Evolutionary conservation across 257 asterid genomes (phyloP).

Genomic region (Leonotis leonurus): DNA sequence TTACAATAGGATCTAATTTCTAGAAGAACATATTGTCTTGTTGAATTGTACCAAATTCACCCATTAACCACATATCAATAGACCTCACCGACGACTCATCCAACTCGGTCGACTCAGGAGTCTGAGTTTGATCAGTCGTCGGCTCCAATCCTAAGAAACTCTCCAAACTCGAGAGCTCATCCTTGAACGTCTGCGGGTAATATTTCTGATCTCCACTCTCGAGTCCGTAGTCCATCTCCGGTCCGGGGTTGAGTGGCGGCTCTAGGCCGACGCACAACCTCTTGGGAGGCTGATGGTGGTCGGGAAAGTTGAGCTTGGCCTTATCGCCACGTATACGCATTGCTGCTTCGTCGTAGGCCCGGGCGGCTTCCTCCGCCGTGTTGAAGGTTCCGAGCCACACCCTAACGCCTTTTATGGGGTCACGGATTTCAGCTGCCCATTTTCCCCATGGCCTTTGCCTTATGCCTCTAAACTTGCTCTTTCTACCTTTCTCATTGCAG

Average conservation of each 20-base stretch:
- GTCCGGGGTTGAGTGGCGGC: too few relatives aligned
- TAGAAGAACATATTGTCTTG: slow-evolving; percentile 30
- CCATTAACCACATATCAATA: slow-evolving; percentile 47
- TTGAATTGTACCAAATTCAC: slow-evolving; percentile 29
- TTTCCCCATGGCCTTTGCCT: slow-evolving; percentile 92
- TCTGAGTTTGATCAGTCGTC: slow-evolving; percentile 1
- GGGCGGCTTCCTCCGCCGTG: slow-evolving; percentile 69
- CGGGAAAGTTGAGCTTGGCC: slow-evolving; percentile 76
- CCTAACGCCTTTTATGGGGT: slow-evolving; percentile 57
- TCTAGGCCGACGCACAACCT: slow-evolving; percentile 20
- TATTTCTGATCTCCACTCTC: slow-evolving; percentile 14
- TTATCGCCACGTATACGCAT: slow-evolving; percentile 67
- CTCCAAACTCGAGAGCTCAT: slow-evolving; percentile 51
- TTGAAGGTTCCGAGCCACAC: slow-evolving; percentile 83
- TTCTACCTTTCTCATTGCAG: too few relatives aligned
- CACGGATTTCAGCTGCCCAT: slow-evolving; percentile 95
- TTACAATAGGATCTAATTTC: not conserved
- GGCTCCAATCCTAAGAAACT: slow-evolving; percentile 52
- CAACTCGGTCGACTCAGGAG: slow-evolving; percentile 20
- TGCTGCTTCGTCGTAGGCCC: slow-evolving; percentile 75
- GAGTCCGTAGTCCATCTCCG: slow-evolving; percentile 3
- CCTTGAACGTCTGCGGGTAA: slow-evolving; percentile 29
- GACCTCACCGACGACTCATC: slow-evolving; percentile 27
- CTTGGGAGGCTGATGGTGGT: slow-evolving; percentile 30
- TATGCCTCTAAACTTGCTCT: slow-evolving; percentile 68